phyloP scores from a whole-genome alignment of 192 early-diverging fungal species.

The Gigaspora rosea region DNA sequence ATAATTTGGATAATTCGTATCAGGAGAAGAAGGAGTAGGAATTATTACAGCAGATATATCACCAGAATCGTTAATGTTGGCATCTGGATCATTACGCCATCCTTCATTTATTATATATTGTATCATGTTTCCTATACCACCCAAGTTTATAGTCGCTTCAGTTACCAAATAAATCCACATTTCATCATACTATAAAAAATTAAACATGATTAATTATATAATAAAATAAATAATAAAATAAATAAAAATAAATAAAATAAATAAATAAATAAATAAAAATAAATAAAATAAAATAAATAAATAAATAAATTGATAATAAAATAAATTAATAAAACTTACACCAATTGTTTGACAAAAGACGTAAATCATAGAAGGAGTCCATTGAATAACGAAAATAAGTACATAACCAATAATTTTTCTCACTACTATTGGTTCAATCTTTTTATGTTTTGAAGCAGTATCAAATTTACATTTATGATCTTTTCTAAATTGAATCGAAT shows the following conservation, averaged over 20 bases:
- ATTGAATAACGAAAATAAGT: constrained; percentile 22
- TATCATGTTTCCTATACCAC: constrained; percentile 18
- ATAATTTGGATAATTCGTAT: too few species aligned
- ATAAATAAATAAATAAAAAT: background rate
- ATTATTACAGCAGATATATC: too few species aligned
- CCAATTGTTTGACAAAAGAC: constrained; percentile 13
- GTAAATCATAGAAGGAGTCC: constrained; percentile 21
- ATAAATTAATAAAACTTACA: too few species aligned
- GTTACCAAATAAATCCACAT: constrained; percentile 24
- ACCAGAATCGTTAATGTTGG: too few species aligned
- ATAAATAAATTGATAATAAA: background rate
- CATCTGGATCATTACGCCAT: background rate
- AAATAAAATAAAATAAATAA: background rate
- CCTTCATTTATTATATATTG: constrained; percentile 29
- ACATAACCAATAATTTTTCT: constrained; percentile 24
- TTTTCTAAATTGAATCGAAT: background rate
- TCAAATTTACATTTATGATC: background rate
- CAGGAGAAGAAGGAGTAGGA: too few species aligned
- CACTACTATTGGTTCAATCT: constrained; percentile 7
- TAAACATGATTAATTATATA: background rate
- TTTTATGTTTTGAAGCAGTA: background rate
- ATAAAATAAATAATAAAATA: background rate
- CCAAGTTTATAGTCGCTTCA: constrained; percentile 5
- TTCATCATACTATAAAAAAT: background rate
- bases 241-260: background rate